These are phyloP conservation scores for Leccinum truebloodii DNA, from an alignment of 768 basidiomycete genomes.

Conservation along the genomic window DNA sequence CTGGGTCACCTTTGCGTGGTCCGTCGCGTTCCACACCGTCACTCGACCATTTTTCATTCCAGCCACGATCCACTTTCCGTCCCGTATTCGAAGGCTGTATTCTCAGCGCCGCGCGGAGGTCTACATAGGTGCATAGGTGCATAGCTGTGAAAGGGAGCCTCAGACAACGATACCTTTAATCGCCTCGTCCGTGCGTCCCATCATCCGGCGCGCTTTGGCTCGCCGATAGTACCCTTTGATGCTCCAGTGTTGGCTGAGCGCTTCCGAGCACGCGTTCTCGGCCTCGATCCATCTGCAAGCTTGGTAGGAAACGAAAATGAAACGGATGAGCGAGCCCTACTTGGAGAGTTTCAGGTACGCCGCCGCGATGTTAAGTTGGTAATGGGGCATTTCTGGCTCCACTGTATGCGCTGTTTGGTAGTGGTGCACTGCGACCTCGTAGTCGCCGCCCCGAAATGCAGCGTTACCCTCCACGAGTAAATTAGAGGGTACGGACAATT, in stretches of 20 bases:
- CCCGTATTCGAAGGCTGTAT: conserved; percentile 63
- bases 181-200: conserved; percentile 55
- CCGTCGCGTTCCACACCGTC: too few species aligned
- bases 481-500: too few species aligned
- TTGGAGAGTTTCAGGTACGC: conserved; percentile 70
- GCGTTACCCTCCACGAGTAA: too few species aligned
- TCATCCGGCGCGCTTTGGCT: conserved; percentile 65
- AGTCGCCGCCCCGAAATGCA: conserved; percentile 68
- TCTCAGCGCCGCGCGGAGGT: conserved; percentile 59
- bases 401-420: conserved; percentile 63
- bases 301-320: conserved; percentile 16
- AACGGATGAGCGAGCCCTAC: conserved; percentile 36
- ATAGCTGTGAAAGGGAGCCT: background rate
- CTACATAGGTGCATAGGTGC: conserved; percentile 35
- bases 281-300: conserved; percentile 65
- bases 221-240: conserved; percentile 72
- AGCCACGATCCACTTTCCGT: too few species aligned
- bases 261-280: conserved; percentile 67
- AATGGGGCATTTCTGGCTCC: conserved; percentile 73
- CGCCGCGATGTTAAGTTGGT: conserved; percentile 75
- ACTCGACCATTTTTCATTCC: too few species aligned
- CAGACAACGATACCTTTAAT: conserved; percentile 47
- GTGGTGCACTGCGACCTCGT: conserved; percentile 50
- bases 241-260: conserved; percentile 63
- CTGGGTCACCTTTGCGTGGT: too few species aligned